phyloP scores from a whole-genome alignment of 108 stramenopile species.

The Poteriospumella lacustris region DNA sequence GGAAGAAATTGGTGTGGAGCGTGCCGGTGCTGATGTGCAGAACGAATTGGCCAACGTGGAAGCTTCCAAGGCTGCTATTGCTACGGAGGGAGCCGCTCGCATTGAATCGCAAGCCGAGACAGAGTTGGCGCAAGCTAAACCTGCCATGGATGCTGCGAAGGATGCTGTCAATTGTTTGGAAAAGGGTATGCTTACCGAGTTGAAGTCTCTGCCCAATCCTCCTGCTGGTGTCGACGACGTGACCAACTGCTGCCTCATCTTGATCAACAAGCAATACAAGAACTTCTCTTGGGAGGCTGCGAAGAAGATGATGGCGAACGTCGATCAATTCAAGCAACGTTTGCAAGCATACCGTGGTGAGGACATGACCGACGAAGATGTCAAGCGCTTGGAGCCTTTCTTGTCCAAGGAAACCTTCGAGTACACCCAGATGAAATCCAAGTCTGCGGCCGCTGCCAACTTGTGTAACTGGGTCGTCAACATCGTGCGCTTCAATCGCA shows the following conservation, averaged over 20 bases:
- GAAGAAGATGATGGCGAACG: conserved; percentile 81
- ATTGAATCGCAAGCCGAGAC: conserved; percentile 68
- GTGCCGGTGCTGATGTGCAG: conserved; percentile 70
- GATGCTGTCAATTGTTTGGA: conserved; percentile 73
- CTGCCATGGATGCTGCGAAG: conserved; percentile 76
- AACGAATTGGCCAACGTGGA: conserved; percentile 68
- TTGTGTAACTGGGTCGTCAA: conserved; percentile 78
- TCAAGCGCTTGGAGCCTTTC: conserved; percentile 42
- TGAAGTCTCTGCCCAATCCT: conserved; percentile 70
- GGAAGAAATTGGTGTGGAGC: conserved; percentile 69
- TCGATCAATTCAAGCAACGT: conserved; percentile 64
- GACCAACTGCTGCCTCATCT: conserved; percentile 70
- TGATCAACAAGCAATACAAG: conserved; percentile 74
- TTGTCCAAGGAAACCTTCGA: conserved; percentile 40
- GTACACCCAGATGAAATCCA: conserved; percentile 64
- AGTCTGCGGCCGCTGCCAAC: conserved; percentile 76
- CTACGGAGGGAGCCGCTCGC: conserved; percentile 61
- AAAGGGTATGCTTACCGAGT: conserved; percentile 76
- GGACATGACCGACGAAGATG: conserved; percentile 66
- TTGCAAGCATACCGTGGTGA: conserved; percentile 67
- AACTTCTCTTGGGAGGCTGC: conserved; percentile 73
- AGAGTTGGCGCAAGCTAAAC: conserved; percentile 75
- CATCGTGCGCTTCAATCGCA: conserved; percentile 77
- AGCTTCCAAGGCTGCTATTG: conserved; percentile 63
- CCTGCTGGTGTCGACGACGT: conserved; percentile 71